Conservation (phyloP, 129 eudicot species). For the Dittrichia graveolens region DNA sequence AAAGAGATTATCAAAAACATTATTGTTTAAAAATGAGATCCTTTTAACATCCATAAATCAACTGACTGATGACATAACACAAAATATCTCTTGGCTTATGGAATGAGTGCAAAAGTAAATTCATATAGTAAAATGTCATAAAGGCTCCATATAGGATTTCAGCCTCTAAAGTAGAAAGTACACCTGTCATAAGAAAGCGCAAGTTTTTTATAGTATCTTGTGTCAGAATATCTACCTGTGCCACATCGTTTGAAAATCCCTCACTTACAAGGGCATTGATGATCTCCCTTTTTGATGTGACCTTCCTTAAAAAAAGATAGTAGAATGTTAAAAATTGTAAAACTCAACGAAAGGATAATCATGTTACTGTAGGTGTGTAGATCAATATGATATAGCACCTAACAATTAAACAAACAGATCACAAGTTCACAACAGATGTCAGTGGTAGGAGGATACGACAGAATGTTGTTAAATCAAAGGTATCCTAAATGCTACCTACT, state of each 20-base stretch:
- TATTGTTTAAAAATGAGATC: too few species aligned
- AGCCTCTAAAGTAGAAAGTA: constrained; percentile 8
- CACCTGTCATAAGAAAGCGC: background rate
- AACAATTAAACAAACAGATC: too few species aligned
- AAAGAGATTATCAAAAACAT: too few species aligned
- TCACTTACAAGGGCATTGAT: constrained; percentile 59
- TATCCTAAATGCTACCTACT: too few species aligned
- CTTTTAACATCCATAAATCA: background rate
- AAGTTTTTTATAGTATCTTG: background rate
- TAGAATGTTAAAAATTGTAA: constrained; percentile 20
- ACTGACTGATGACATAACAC: constrained; percentile 5
- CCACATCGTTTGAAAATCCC: constrained; percentile 89
- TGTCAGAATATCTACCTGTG: constrained; percentile 59
- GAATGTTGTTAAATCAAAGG: too few species aligned
- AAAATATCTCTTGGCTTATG: background rate
- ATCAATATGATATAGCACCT: too few species aligned
- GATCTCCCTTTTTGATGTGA: constrained; percentile 72
- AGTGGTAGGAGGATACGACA: too few species aligned
- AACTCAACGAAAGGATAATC: constrained; percentile 19
- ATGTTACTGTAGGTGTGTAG: background rate
- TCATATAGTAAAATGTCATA: background rate
- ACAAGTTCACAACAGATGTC: too few species aligned
- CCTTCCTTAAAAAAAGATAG: constrained; percentile 68
- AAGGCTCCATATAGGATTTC: constrained; percentile 5
- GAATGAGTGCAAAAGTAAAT: constrained; percentile 11